Evolutionary conservation across 352 stramenopile species (phyloP), one percentile per base, ranked within the genome.

Genomic region (Globisporangium cederbergense): DNA sequence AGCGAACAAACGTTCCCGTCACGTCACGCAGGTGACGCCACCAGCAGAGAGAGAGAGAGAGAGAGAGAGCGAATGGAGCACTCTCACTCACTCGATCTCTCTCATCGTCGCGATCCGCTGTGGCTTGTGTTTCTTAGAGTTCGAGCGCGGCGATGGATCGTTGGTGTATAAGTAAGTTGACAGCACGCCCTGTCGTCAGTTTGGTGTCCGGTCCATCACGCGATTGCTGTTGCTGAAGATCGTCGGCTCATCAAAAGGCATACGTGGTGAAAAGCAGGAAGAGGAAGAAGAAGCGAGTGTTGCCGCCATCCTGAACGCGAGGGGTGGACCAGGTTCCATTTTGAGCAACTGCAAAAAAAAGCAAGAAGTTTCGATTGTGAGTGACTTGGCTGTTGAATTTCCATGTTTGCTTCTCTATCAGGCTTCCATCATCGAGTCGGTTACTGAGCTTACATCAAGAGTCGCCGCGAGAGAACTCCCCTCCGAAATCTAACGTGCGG

Each of bases 51-150:
- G 36, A 54, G 28, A 47, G 32, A 36, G 54, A 51, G 20, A 34
- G 38, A 45, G 58, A 56, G 25, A 36, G 25, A 30, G 56, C 43
- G 57, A 55, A 53, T 13, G 20, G 38, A 47, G 22, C 56, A 36
- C 25, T 51, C 22, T 62, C 22, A 55, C 53, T 59, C 20, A 30
- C n/a, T 59, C 36, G 7, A 16, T 54, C 25, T 38, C 13, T 60
- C 22, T 51, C 55, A 22, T 30, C 54, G 36, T 60, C 18, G 18
- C 8, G 18, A 36, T 45, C 49, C 20, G 34, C 54, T 60, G 54
- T 60, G 20, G 42, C 56, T 54, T 62, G 42, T 62, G 40, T 63
- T 62, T 40, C 25, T 54, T 62, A 54, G 42, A 54, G 56, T 47
- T 54, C 25, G 45, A 63, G 43, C 56, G 22, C 38, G 11, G 28